A percentile compares a stretch with the other conserved stretches of the same genome.
Conservation (phyloP, 306 rosid species). For the Canavalia gladiata region DNA sequence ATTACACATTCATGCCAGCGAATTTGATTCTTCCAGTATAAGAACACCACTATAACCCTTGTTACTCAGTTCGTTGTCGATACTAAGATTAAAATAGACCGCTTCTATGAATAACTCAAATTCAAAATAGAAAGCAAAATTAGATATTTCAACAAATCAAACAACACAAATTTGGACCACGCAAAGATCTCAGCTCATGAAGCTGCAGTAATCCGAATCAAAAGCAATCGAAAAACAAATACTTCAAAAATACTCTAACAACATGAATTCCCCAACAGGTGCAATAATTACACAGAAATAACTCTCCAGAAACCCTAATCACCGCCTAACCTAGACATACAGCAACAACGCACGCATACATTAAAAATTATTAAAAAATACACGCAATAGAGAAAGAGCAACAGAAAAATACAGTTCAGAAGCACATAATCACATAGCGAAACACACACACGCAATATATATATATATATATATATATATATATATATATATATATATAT, state of each 20-base stretch:
- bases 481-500: too few relatives aligned
- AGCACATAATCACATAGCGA: background rate
- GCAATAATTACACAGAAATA: constrained; percentile 6
- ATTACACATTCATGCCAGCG: background rate
- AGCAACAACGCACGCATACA: background rate
- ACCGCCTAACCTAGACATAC: background rate
- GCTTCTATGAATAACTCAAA: constrained; percentile 32
- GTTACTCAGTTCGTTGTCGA: background rate
- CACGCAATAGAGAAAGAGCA: background rate
- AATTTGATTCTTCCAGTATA: background rate
- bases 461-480: too few relatives aligned
- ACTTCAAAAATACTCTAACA: background rate
- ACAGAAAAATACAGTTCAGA: constrained; percentile 9
- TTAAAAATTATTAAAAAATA: background rate
- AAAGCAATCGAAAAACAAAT: constrained; percentile 18
- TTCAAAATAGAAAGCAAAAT: constrained; percentile 26
- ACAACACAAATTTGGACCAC: constrained; percentile 13
- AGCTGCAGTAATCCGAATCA: constrained; percentile 20
- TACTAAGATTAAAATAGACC: background rate
- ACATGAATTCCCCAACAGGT: constrained; percentile 11
- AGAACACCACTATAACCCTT: background rate
- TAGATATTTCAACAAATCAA: background rate
- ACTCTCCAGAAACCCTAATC: constrained; percentile 45
- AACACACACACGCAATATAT: background rate
- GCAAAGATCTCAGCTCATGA: constrained; percentile 25